A percentile compares a stretch with the other conserved stretches of the same genome.
phyloP scores from a whole-genome alignment of 2,329 filamentous ascomycete species.

The Neonectria coccinea region DNA sequence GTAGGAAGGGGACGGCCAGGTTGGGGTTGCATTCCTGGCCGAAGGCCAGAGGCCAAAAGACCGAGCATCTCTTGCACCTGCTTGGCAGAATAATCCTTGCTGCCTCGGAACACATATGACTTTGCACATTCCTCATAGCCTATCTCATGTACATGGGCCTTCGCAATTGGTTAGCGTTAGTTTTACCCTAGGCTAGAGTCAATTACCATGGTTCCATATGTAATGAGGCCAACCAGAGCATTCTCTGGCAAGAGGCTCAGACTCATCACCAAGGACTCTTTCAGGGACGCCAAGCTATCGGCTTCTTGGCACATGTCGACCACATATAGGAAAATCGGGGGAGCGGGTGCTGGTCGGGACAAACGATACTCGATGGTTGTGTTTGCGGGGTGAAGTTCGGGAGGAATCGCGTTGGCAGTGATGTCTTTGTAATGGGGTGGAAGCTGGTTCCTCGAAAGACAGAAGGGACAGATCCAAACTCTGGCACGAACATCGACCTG shows the following conservation, averaged over 20 bases:
- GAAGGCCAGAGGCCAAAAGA: conserved; percentile 76
- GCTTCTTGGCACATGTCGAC: conserved; percentile 92
- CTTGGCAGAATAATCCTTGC: conserved; percentile 97
- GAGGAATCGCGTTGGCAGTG: conserved; percentile 82
- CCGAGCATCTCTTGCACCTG: conserved; percentile 99
- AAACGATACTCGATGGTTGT: conserved; percentile 92
- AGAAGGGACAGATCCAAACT: conserved; percentile 92
- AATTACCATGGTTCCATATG: conserved; percentile 90
- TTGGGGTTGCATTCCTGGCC: conserved; percentile 80
- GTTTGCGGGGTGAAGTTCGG: conserved; percentile 83
- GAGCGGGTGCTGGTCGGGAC: conserved; percentile 83
- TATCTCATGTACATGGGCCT: conserved; percentile 97
- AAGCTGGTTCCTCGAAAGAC: conserved; percentile 83
- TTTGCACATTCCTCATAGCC: conserved; percentile 98
- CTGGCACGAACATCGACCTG: conserved; percentile 86
- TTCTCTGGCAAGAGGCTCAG: conserved; percentile 84
- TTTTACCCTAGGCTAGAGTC: not conserved
- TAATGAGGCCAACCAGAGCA: conserved; percentile 84
- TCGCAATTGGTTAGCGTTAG: conserved; percentile 38
- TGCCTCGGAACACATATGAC: conserved; percentile 97
- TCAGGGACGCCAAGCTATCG: conserved; percentile 83
- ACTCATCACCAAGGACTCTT: conserved; percentile 89
- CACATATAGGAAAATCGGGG: conserved; percentile 88
- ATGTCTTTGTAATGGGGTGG: conserved; percentile 93
- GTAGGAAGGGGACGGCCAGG: conserved; percentile 81